phyloP scores from a whole-genome alignment of 2,329 filamentous ascomycete species.

The Botrytis hyacinthi region DNA sequence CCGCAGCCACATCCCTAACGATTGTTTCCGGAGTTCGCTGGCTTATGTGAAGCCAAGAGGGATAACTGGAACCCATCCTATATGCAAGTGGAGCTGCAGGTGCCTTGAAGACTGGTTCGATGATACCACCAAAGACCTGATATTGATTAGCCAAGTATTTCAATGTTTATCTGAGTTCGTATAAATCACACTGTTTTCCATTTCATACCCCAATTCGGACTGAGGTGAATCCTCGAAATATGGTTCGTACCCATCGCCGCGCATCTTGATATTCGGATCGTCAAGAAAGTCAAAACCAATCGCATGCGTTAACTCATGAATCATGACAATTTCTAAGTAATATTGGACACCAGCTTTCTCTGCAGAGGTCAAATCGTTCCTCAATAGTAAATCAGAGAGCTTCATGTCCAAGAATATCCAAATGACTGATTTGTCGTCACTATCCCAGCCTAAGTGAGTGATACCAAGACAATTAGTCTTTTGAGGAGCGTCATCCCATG shows the following conservation, averaged over 20 bases:
- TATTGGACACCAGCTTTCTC: slow-evolving; percentile 11
- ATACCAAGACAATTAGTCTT: neutral
- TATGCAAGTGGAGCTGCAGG: slow-evolving; percentile 16
- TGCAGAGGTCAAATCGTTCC: slow-evolving; percentile 9
- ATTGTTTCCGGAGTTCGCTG: neutral
- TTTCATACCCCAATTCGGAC: slow-evolving; percentile 11
- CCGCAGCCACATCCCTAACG: neutral
- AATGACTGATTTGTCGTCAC: neutral
- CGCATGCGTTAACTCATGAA: slow-evolving; percentile 12
- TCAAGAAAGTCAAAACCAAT: neutral
- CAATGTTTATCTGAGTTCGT: neutral
- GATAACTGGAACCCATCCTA: neutral
- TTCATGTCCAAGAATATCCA: neutral
- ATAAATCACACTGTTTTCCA: slow-evolving; percentile 14
- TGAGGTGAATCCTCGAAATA: slow-evolving; percentile 10
- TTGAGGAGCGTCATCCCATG: neutral
- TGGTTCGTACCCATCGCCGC: neutral
- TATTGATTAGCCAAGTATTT: neutral
- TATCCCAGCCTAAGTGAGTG: neutral
- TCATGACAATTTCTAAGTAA: neutral
- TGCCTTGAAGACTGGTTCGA: neutral
- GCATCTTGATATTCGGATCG: neutral
- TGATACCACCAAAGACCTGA: slow-evolving; percentile 14
- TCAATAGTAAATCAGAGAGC: neutral
- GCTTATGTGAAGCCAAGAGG: neutral